phyloP scores from a whole-genome alignment of 2,329 filamentous ascomycete species.

The Karstenula rhodostoma region DNA sequence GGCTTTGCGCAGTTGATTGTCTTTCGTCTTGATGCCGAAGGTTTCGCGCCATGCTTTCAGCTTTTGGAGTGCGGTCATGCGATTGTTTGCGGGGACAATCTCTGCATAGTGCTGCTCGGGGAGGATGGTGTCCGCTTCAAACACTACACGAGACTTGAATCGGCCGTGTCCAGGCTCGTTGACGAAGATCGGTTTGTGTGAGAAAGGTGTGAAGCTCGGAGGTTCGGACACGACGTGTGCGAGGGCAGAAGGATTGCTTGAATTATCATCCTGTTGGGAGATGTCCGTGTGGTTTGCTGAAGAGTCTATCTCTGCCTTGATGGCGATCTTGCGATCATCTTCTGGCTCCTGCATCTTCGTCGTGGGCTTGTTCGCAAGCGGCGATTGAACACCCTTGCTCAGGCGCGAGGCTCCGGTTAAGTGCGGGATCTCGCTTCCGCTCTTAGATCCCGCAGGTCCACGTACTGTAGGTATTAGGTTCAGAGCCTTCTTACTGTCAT shows the following conservation, averaged over 20 bases:
- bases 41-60: constrained; percentile 1
- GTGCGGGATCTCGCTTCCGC: neutral
- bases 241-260: neutral
- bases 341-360: neutral
- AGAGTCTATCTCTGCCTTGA: neutral
- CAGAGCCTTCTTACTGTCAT: neutral
- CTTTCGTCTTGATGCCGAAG: neutral
- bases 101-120: neutral
- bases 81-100: neutral
- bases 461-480: neutral
- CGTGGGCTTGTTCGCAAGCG: neutral
- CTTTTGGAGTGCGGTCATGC: constrained; percentile 9
- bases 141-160: constrained; percentile 5
- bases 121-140: constrained; percentile 3
- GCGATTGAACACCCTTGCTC: neutral
- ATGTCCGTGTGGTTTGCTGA: neutral
- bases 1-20: neutral
- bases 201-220: neutral
- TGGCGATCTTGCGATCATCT: neutral
- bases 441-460: neutral
- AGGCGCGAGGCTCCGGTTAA: neutral
- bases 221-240: neutral
- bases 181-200: constrained; percentile 1
- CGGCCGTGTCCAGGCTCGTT: constrained; percentile 7
- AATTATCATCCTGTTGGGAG: neutral